Evolutionary conservation across 2,329 filamentous ascomycete species (phyloP).

Genomic region (Mariannaea elegans): DNA sequence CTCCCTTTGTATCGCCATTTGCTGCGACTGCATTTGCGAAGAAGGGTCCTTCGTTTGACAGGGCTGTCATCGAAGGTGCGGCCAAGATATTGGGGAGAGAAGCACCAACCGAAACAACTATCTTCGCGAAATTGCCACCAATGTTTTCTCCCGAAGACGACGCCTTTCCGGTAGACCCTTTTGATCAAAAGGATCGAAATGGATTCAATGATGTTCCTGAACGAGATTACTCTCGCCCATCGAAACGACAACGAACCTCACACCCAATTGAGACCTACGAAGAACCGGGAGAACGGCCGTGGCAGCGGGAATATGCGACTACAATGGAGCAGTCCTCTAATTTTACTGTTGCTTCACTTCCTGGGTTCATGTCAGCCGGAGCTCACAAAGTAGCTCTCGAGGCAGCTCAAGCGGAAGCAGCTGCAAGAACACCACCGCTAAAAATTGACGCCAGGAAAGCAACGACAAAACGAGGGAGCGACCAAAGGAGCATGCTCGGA

Average conservation of each 20-base stretch:
- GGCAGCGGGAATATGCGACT: constrained; percentile 60
- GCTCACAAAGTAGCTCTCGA: constrained; percentile 58
- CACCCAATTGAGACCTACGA: constrained; percentile 27
- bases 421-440: constrained; percentile 23
- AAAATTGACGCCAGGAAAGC: constrained; percentile 36
- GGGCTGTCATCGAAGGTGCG: constrained; percentile 69
- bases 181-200: constrained; percentile 46
- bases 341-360: constrained; percentile 67
- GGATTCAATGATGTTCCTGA: constrained; percentile 28
- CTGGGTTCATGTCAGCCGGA: constrained; percentile 70
- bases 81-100: constrained; percentile 75
- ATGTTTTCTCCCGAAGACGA: constrained; percentile 73
- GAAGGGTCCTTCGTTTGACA: constrained; percentile 75
- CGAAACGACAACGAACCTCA: constrained; percentile 43
- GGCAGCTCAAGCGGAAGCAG: constrained; percentile 30
- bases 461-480: constrained; percentile 45
- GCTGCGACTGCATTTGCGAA: constrained; percentile 55
- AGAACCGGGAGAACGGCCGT: constrained; percentile 42
- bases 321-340: constrained; percentile 68
- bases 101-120: constrained; percentile 63
- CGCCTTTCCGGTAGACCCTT: constrained; percentile 71
- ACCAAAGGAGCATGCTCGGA: constrained; percentile 54
- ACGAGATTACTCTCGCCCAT: constrained; percentile 33
- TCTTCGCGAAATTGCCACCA: constrained; percentile 61
- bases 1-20: constrained; percentile 72